Conservation (phyloP, 331 rosid species). For the Pyrus hybrid region DNA sequence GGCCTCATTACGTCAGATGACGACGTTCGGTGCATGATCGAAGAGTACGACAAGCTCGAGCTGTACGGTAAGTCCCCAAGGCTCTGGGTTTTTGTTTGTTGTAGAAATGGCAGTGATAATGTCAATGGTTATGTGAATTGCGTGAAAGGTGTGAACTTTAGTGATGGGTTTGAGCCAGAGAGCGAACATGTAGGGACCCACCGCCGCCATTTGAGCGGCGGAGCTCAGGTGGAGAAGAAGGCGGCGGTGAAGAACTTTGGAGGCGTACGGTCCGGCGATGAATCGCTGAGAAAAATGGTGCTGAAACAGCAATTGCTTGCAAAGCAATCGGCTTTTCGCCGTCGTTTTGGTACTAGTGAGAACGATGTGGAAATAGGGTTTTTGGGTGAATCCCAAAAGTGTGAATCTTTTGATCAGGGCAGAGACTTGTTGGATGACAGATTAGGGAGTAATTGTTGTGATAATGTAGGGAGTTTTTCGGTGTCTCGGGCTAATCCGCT, state of each 20-base stretch:
- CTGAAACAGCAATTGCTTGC: slow-evolving; percentile 9
- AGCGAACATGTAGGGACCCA: not conserved
- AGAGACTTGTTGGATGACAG: not conserved
- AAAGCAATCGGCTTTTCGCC: slow-evolving; percentile 4
- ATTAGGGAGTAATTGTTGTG: not conserved
- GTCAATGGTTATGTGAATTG: not conserved
- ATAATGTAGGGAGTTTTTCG: not conserved
- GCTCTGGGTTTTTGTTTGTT: slow-evolving; percentile 27
- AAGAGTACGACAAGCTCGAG: slow-evolving; percentile 19
- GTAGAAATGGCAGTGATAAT: not conserved
- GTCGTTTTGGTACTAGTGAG: not conserved
- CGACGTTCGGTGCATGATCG: slow-evolving; percentile 25
- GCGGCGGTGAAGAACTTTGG: not conserved
- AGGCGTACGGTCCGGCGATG: not conserved
- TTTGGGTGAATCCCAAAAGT: not conserved
- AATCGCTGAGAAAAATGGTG: slow-evolving; percentile 10
- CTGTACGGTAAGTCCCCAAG: slow-evolving; percentile 7
- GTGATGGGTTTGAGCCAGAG: not conserved
- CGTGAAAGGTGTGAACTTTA: not conserved
- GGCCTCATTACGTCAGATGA: slow-evolving; percentile 10
- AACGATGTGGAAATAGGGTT: not conserved
- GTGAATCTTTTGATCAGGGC: not conserved
- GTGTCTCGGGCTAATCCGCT: not conserved
- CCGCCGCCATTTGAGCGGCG: not conserved
- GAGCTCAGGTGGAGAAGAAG: not conserved